phyloP scores from a whole-genome alignment of 805 yeast species.

The Blastobotrys terrestris region DNA sequence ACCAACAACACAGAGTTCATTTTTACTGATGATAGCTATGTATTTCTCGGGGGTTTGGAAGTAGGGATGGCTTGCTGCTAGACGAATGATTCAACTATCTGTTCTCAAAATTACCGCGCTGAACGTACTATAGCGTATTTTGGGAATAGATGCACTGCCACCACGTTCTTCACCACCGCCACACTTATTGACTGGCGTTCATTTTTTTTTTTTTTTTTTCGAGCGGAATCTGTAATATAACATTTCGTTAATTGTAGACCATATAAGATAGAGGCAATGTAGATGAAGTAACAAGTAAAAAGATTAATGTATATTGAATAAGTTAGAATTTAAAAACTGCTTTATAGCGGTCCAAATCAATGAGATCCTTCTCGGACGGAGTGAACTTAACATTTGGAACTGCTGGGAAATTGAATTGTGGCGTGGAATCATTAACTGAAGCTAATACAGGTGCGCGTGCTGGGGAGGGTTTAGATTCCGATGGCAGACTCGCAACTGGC shows the following conservation, averaged over 20 bases:
- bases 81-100: not conserved
- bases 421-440: not conserved
- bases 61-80: not conserved
- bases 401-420: not conserved
- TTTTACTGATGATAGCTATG: not conserved
- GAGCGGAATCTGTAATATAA: too few relatives aligned
- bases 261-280: too few relatives aligned
- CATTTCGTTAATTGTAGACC: too few relatives aligned
- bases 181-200: too few relatives aligned
- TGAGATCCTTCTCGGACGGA: not conserved
- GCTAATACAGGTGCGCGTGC: not conserved
- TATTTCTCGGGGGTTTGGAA: not conserved
- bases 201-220: too few relatives aligned
- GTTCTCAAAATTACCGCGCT: not conserved
- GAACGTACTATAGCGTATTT: too few relatives aligned
- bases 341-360: not conserved
- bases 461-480: too few relatives aligned
- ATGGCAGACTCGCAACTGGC: too few relatives aligned
- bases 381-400: not conserved
- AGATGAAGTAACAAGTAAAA: too few relatives aligned
- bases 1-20: constrained; percentile 54
- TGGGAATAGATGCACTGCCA: too few relatives aligned
- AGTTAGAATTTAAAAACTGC: not conserved
- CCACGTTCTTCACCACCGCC: too few relatives aligned
- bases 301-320: not conserved